Evolutionary conservation across 73 alveolate species (phyloP).

Genomic region (Paramecium primaurelia): DNA sequence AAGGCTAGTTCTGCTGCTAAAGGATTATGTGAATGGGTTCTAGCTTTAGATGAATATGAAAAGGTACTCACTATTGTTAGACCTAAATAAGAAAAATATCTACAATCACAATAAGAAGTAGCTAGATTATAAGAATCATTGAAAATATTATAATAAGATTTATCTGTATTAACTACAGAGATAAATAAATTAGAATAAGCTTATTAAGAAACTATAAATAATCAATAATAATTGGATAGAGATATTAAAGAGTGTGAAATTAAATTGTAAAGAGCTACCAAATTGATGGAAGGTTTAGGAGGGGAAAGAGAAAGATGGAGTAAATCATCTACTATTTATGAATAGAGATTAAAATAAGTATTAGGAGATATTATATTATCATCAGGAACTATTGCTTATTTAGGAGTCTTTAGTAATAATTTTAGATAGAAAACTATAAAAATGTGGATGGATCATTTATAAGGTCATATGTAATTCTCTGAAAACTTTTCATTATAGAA

Average conservation of each 20-base stretch:
- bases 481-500: constrained; percentile 74
- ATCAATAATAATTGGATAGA: constrained; percentile 26
- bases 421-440: constrained; percentile 78
- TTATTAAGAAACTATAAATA: constrained; percentile 66
- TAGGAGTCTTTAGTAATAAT: constrained; percentile 92
- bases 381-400: constrained; percentile 93
- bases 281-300: constrained; percentile 89
- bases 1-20: constrained; percentile 79
- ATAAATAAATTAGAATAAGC: constrained; percentile 67
- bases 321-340: constrained; percentile 68
- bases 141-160: constrained; percentile 74
- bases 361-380: constrained; percentile 93
- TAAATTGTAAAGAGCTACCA: constrained; percentile 88
- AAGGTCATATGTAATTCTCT: constrained; percentile 68
- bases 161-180: constrained; percentile 50
- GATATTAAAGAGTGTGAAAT: constrained; percentile 79
- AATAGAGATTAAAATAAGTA: constrained; percentile 76
- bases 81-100: constrained; percentile 70
- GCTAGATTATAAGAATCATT: constrained; percentile 74
- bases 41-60: constrained; percentile 77
- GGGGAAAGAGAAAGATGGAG: constrained; percentile 96
- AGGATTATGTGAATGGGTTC: constrained; percentile 79
- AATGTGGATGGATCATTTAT: constrained; percentile 83
- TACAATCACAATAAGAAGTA: constrained; percentile 78
- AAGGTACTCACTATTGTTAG: constrained; percentile 71